A percentile compares a stretch with the other conserved stretches of the same genome.
phyloP scores from a whole-genome alignment of 768 basidiomycete species.

The Boletus pseudopeckii region DNA sequence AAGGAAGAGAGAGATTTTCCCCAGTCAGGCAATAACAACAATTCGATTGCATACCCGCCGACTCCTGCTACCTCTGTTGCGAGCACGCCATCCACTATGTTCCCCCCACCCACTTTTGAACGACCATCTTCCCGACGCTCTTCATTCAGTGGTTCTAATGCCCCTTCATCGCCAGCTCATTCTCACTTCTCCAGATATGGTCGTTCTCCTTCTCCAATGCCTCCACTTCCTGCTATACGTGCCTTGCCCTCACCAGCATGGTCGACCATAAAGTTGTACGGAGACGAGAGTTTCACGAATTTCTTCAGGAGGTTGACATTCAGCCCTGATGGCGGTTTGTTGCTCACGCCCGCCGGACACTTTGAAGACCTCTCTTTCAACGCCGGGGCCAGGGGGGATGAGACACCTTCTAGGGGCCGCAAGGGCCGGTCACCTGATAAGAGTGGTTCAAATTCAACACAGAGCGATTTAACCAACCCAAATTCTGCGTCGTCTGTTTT shows the following conservation, averaged over 20 bases:
- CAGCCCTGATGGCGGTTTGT: constrained; percentile 89
- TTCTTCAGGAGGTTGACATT: constrained; percentile 95
- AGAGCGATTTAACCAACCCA: constrained; percentile 31
- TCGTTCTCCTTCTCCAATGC: constrained; percentile 86
- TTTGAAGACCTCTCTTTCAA: constrained; percentile 85
- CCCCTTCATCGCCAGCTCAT: constrained; percentile 65
- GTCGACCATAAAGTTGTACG: constrained; percentile 80
- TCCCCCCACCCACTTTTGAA: constrained; percentile 48
- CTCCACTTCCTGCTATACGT: constrained; percentile 90
- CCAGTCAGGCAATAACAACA: constrained; percentile 29
- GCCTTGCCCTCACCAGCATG: constrained; percentile 58
- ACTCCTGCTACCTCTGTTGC: constrained; percentile 69
- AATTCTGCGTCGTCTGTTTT: constrained; percentile 68
- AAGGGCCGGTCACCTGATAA: constrained; percentile 48
- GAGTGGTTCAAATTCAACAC: constrained; percentile 25
- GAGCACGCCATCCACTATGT: constrained; percentile 59
- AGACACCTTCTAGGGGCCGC: constrained; percentile 53
- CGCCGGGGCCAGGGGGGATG: constrained; percentile 31
- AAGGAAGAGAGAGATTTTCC: constrained; percentile 39
- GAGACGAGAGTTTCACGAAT: constrained; percentile 92
- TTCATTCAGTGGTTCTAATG: constrained; percentile 76
- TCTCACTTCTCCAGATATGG: constrained; percentile 62
- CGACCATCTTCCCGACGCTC: constrained; percentile 59
- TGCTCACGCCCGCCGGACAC: constrained; percentile 94
- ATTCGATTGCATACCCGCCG: constrained; percentile 37